A percentile compares a stretch with the other conserved stretches of the same genome.
These are phyloP conservation scores for Boletus insuetus DNA, from an alignment of 768 basidiomycete species.

Conservation along the genomic window DNA sequence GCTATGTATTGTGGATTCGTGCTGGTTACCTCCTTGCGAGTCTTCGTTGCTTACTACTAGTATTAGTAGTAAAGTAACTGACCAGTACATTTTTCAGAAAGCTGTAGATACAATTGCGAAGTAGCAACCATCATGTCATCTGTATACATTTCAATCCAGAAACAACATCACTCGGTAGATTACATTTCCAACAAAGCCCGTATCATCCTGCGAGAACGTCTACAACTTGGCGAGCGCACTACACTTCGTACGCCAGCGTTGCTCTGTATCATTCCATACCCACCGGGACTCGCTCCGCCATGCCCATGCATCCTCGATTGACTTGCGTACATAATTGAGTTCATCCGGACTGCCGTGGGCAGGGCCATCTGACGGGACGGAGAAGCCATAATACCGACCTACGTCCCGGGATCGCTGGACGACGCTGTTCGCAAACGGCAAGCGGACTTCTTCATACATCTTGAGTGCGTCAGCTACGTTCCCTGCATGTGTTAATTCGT, in stretches of 20 bases:
- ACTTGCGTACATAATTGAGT: constrained; percentile 32
- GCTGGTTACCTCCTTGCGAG: too few species aligned
- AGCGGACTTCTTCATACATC: constrained; percentile 32
- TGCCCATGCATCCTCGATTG: constrained; percentile 10
- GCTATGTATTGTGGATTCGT: too few species aligned
- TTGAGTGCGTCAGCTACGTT: constrained; percentile 30
- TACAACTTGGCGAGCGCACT: not conserved
- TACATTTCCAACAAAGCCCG: too few species aligned
- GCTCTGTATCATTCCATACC: constrained; percentile 14
- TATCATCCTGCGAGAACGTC: too few species aligned
- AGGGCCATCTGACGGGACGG: not conserved
- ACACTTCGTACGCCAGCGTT: constrained; percentile 6
- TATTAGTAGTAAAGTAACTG: too few species aligned
- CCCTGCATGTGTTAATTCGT: constrained; percentile 15
- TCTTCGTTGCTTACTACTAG: too few species aligned
- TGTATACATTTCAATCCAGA: too few species aligned
- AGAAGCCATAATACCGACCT: constrained; percentile 26
- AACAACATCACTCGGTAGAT: too few species aligned
- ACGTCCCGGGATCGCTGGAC: constrained; percentile 13
- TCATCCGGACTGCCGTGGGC: constrained; percentile 3
- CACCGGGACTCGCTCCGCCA: constrained; percentile 11
- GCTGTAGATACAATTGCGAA: too few species aligned
- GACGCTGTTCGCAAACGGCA: constrained; percentile 29
- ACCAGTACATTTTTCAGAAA: too few species aligned
- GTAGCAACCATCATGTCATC: too few species aligned